Base-by-base conservation (phyloP, 164 flowering plant species). In the Macadamia tetraphylla region DNA sequence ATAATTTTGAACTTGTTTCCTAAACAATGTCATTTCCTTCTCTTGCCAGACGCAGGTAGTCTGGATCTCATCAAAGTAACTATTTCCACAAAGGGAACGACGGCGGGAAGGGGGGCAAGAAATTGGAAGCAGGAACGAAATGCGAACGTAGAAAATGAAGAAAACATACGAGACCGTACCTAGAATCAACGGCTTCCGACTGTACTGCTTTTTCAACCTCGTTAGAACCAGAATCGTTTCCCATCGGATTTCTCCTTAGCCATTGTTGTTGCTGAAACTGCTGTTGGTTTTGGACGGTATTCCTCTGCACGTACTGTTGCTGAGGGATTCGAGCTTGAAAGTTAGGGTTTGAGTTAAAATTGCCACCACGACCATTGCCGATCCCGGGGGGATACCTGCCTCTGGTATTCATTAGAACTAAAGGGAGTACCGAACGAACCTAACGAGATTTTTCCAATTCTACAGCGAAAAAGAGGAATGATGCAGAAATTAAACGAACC, bases 371-470 rank as follows among this genome's bases (percentile, higher is more conserved):
- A 62, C 77, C 85, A 11, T 81, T 80, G 35, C 95, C 97, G 71
- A 94, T 90, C 66, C 98, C 98, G 15, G 98, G 97, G 10, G 97
- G 96, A 76, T 86, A 94, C 77, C 97, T 81, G 18, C 85, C 88
- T 76, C 98, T 62, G 52, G 74, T 73, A 70, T 83, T 84, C 90
- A 88, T 89, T 79, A 62, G 49, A 23, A 23, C 23, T 23, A 23
- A 23, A 67, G 35, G 1, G 10, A 51, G 46, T 6, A 9, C 13
- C 51, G 51, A 48, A 14, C 29, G 13, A 60, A 65, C 29, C 52
- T 14, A 51, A 8, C 1, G 57, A 61, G 23, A 58, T 35, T 3
- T 23, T 1, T 8, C 32, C 18, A 10, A 32, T 65, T 35, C 46
- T 29, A 65, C 32, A 7, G 32, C 62, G 14, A 63, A 17, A 43